A percentile compares a stretch with the other conserved stretches of the same genome.
These are phyloP conservation scores for Dactylella cylindrospora DNA, from an alignment of 2,329 filamentous ascomycete genomes.

Conservation along the genomic window DNA sequence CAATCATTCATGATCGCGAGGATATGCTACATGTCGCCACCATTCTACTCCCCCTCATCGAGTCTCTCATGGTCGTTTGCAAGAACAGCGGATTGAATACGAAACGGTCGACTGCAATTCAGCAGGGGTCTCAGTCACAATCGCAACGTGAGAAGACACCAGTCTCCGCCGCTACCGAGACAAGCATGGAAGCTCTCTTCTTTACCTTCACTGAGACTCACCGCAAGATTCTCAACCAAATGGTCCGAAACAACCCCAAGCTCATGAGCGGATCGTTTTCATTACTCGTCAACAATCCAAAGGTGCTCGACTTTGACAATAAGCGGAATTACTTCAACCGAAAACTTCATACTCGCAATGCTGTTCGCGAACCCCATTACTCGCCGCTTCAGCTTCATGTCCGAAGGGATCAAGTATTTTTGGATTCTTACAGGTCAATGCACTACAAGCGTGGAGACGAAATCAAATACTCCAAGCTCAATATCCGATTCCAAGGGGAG, in stretches of 20 bases:
- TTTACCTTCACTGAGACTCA: conserved; percentile 98
- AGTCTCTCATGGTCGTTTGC: conserved; percentile 98
- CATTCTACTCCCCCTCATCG: conserved; percentile 88
- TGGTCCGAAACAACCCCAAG: conserved; percentile 94
- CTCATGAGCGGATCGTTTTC: conserved; percentile 98
- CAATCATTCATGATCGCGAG: conserved; percentile 83
- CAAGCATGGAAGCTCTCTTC: conserved; percentile 81
- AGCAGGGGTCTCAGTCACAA: conserved; percentile 60
- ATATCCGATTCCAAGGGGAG: conserved; percentile 94
- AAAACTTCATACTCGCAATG: conserved; percentile 76
- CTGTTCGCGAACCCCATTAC: conserved; percentile 70
- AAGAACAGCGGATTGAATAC: conserved; percentile 78
- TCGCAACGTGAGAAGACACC: conserved; percentile 45
- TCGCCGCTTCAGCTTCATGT: conserved; percentile 81
- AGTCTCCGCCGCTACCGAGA: conserved; percentile 48
- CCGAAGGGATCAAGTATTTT: conserved; percentile 91
- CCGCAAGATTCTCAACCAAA: conserved; percentile 94
- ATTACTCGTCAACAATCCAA: conserved; percentile 94
- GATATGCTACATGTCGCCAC: conserved; percentile 97
- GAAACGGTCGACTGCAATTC: conserved; percentile 49
- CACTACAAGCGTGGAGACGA: conserved; percentile 96
- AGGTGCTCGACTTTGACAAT: conserved; percentile 98
- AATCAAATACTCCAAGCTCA: conserved; percentile 98
- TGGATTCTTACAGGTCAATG: conserved; percentile 96
- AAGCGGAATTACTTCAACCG: conserved; percentile 99